Conservation (phyloP, 2,329 filamentous ascomycete species). For the Fusarium sp. region DNA sequence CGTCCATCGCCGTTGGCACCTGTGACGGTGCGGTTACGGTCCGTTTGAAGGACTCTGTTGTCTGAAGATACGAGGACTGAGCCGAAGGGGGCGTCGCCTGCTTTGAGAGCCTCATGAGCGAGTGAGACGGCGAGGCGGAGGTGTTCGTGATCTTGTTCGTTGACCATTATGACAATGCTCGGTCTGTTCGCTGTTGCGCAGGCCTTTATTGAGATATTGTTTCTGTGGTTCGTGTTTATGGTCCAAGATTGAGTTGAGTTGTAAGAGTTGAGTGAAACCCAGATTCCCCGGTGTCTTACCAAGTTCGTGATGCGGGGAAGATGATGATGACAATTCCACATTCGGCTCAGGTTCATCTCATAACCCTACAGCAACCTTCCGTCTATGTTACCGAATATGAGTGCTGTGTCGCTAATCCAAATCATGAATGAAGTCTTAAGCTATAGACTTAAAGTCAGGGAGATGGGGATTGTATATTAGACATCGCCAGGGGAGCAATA, state of each 20-base stretch:
- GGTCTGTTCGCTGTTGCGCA: not conserved
- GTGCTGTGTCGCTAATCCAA: not conserved
- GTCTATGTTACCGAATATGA: not conserved
- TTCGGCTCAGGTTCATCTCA: not conserved
- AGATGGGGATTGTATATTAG: not conserved
- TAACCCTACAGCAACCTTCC: not conserved
- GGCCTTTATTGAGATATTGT: not conserved
- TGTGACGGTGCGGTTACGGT: constrained; percentile 51
- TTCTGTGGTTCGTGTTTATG: not conserved
- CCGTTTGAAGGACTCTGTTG: constrained; percentile 46
- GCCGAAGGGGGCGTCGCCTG: constrained; percentile 53
- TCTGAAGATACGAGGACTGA: constrained; percentile 50
- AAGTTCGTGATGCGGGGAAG: constrained; percentile 34
- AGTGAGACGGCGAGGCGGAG: constrained; percentile 45
- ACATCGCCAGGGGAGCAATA: not conserved
- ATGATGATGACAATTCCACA: constrained; percentile 5
- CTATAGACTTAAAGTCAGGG: not conserved
- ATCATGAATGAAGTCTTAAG: not conserved
- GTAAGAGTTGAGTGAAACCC: not conserved
- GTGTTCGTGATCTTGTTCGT: constrained; percentile 20
- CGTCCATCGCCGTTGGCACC: constrained; percentile 42
- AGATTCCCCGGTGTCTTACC: not conserved
- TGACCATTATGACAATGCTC: constrained; percentile 13
- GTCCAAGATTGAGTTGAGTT: not conserved
- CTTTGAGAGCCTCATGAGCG: constrained; percentile 52